These are phyloP conservation scores for Boletus fagicola DNA, from an alignment of 768 basidiomycete species.

Conservation along the genomic window DNA sequence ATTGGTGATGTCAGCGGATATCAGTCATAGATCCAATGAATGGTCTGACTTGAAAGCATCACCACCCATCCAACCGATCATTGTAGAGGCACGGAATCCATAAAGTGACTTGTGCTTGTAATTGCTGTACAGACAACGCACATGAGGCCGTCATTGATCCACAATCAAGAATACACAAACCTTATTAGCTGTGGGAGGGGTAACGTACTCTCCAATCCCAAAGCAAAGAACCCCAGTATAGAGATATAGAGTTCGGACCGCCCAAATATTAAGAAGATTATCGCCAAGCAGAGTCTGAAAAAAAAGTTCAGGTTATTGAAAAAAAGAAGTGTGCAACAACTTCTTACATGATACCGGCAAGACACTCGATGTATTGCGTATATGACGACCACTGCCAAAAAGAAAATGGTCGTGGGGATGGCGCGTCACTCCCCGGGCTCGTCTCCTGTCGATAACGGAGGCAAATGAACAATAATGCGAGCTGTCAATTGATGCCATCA, in stretches of 20 bases:
- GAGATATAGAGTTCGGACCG: conserved; percentile 58
- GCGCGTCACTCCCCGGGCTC: conserved; percentile 57
- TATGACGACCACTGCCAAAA: conserved; percentile 89
- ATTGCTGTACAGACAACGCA: conserved; percentile 49
- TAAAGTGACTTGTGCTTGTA: conserved; percentile 76
- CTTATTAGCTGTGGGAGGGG: conserved; percentile 83
- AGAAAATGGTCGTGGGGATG: conserved; percentile 62
- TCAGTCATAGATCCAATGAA: conserved; percentile 5
- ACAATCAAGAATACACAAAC: conserved; percentile 35
- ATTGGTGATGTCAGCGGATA: conserved; percentile 18
- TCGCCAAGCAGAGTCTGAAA: conserved; percentile 60
- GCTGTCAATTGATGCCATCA: conserved; percentile 40
- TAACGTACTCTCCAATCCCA: conserved; percentile 84
- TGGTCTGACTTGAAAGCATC: conserved; percentile 75
- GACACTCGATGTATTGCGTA: conserved; percentile 76
- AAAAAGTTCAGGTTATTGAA: conserved; percentile 5
- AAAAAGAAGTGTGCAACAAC: conserved; percentile 1
- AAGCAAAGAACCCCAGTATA: conserved; percentile 69
- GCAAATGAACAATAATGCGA: conserved; percentile 79
- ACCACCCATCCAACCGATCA: conserved; percentile 81
- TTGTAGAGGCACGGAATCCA: conserved; percentile 79
- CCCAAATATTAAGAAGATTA: conserved; percentile 72
- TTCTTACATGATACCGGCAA: conserved; percentile 70
- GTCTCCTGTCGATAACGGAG: conserved; percentile 63
- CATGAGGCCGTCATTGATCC: conserved; percentile 20